Evolutionary conservation across 2,329 filamentous ascomycete species (phyloP).

Genomic region (Aureobasidium leucospermi): DNA sequence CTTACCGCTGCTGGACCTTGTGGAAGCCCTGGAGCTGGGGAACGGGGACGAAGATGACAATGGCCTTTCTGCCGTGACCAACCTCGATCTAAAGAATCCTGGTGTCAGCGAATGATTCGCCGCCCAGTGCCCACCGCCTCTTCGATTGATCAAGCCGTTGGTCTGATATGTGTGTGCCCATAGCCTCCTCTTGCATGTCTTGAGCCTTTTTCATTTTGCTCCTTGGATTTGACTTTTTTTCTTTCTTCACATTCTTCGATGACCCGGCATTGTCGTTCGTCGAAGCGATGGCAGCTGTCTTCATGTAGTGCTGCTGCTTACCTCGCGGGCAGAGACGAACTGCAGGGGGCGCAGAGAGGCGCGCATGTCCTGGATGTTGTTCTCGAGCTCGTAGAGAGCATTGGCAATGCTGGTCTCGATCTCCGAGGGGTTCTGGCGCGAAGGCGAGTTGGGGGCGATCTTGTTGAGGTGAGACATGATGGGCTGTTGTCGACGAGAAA

Average conservation of each 20-base stretch:
- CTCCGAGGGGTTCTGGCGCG: conserved; percentile 92
- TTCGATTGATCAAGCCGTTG: conserved; percentile 28
- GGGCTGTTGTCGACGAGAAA: conserved; percentile 28
- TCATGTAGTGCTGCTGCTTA: conserved; percentile 51
- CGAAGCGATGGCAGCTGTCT: conserved; percentile 7
- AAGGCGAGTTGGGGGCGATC: conserved; percentile 96
- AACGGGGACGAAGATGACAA: conserved; percentile 99
- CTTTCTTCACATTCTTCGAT: conserved; percentile 10
- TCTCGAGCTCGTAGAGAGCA: conserved; percentile 98
- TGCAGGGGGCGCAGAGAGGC: conserved; percentile 92
- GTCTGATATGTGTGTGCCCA: conserved; percentile 10
- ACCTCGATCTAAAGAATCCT: conserved; percentile 84
- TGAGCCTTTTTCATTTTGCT: conserved; percentile 9
- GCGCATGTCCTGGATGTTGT: conserved; percentile 98
- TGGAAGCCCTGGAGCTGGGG: conserved; percentile 98
- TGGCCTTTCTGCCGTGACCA: conserved; percentile 99
- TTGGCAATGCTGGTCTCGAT: conserved; percentile 94
- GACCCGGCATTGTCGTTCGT: conserved; percentile 10
- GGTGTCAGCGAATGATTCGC: conserved; percentile 46
- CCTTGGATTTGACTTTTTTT: background rate
- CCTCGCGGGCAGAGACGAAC: conserved; percentile 98
- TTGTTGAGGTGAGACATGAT: conserved; percentile 75
- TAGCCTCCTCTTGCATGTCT: background rate
- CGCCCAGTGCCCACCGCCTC: conserved; percentile 51
- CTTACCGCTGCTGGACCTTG: conserved; percentile 99